Percentiles rank a stretch among this genome's conserved stretches.
Evolutionary conservation across 2,329 filamentous ascomycete species (phyloP).

Genomic region (Colletotrichum sp.): DNA sequence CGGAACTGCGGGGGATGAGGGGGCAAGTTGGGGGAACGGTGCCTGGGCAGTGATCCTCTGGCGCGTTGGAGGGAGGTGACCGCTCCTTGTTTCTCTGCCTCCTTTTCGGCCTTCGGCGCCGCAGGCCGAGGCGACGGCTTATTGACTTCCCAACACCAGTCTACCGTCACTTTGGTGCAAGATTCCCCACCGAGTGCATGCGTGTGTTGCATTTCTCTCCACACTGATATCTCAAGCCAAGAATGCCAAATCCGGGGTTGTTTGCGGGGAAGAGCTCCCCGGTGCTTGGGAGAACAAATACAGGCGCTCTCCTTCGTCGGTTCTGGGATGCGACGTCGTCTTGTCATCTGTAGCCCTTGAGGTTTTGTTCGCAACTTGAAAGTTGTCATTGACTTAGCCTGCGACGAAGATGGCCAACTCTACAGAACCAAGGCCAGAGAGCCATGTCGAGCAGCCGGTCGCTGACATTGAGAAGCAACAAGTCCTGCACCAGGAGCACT

Average conservation of each 20-base stretch:
- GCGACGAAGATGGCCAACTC: not conserved
- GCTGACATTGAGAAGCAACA: constrained; percentile 17
- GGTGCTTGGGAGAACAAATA: not conserved
- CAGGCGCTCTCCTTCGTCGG: not conserved
- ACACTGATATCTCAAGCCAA: constrained; percentile 12
- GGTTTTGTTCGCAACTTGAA: not conserved
- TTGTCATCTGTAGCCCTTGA: not conserved
- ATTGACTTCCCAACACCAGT: not conserved
- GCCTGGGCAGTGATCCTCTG: not conserved
- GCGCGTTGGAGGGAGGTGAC: not conserved
- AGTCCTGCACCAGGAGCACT: constrained; percentile 7
- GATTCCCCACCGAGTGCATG: not conserved
- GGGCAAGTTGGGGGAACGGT: not conserved
- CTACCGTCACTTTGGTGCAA: not conserved
- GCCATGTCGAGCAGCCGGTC: not conserved
- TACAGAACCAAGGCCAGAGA: not conserved
- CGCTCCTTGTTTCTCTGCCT: not conserved
- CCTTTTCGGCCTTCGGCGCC: constrained; percentile 5
- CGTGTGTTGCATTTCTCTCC: not conserved
- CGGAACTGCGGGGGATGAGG: not conserved
- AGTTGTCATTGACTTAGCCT: not conserved
- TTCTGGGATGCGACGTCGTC: not conserved
- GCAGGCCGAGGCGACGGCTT: not conserved
- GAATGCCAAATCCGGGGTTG: constrained; percentile 11
- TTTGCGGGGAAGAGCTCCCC: not conserved